A percentile compares a stretch with the other conserved stretches of the same genome.
Evolutionary conservation across 2,329 filamentous ascomycete genomes (phyloP).

Genomic region (Grosmannia clavigera): DNA sequence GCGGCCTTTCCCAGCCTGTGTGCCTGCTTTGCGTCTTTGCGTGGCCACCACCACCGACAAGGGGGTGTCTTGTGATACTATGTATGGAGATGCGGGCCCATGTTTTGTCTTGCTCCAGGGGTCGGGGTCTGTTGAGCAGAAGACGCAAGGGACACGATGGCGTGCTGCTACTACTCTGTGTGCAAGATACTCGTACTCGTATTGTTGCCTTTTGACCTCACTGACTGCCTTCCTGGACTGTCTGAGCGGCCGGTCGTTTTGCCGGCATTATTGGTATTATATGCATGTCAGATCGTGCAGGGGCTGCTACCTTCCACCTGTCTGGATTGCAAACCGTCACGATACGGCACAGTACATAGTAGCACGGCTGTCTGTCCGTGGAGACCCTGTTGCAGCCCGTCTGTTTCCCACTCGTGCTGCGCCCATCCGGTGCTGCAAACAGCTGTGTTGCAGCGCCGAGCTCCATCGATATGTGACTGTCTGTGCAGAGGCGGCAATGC

Average conservation of each 20-base stretch:
- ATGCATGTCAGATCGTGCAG: not conserved
- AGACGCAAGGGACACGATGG: not conserved
- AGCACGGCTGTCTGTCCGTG: not conserved
- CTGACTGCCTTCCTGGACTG: too few relatives aligned
- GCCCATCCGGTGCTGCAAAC: not conserved
- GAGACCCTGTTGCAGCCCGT: not conserved
- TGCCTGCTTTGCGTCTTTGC: not conserved
- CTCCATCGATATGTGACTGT: not conserved
- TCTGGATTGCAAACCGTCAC: not conserved
- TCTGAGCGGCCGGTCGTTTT: constrained; percentile 3
- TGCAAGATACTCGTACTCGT: not conserved
- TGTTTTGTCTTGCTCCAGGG: constrained; percentile 4
- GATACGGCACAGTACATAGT: not conserved
- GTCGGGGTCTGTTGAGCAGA: not conserved
- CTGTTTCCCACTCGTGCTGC: not conserved
- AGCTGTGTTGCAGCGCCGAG: not conserved
- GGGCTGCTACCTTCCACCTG: not conserved
- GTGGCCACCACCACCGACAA: not conserved
- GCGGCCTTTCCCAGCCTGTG: not conserved
- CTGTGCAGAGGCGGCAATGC: not conserved
- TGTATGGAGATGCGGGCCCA: constrained; percentile 6
- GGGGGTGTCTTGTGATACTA: constrained; percentile 8
- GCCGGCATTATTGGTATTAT: not conserved
- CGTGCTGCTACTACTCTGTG: not conserved
- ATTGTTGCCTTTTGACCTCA: not conserved